Conservation (phyloP, 2,329 filamentous ascomycete species). For the Exserohilum turcica region DNA sequence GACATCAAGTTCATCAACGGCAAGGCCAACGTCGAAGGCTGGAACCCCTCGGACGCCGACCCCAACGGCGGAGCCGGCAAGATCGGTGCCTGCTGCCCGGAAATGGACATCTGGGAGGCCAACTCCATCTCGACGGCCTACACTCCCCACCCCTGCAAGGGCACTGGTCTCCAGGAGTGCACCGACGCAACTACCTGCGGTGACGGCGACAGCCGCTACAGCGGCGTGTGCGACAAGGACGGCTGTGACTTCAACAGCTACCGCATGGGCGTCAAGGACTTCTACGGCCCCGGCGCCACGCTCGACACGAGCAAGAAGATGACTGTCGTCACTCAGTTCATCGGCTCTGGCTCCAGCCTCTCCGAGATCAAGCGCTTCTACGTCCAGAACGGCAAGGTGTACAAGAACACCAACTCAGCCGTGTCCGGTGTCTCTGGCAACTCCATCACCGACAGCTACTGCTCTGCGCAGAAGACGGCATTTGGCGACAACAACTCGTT, state of each 20-base stretch:
- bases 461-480: constrained; percentile 59
- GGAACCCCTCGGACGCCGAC: constrained; percentile 59
- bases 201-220: constrained; percentile 59
- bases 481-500: constrained; percentile 63
- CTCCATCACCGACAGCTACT: constrained; percentile 65
- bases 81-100: constrained; percentile 67
- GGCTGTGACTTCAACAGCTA: constrained; percentile 68
- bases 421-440: constrained; percentile 55
- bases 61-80: constrained; percentile 59
- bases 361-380: constrained; percentile 57
- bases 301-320: constrained; percentile 52
- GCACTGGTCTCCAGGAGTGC: constrained; percentile 59
- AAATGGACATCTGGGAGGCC: constrained; percentile 75
- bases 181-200: constrained; percentile 50
- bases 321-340: constrained; percentile 60
- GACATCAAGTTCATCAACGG: constrained; percentile 61
- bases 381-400: constrained; percentile 57
- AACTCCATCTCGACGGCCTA: constrained; percentile 68
- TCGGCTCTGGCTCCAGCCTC: constrained; percentile 50
- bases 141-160: constrained; percentile 69
- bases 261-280: constrained; percentile 67
- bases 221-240: constrained; percentile 68
- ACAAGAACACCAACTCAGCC: constrained; percentile 52
- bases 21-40: constrained; percentile 60
- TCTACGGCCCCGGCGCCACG: constrained; percentile 63